These are phyloP conservation scores for Tripterygium wilfordii DNA, from an alignment of 177 flowering plant genomes.

Conservation along the genomic window DNA sequence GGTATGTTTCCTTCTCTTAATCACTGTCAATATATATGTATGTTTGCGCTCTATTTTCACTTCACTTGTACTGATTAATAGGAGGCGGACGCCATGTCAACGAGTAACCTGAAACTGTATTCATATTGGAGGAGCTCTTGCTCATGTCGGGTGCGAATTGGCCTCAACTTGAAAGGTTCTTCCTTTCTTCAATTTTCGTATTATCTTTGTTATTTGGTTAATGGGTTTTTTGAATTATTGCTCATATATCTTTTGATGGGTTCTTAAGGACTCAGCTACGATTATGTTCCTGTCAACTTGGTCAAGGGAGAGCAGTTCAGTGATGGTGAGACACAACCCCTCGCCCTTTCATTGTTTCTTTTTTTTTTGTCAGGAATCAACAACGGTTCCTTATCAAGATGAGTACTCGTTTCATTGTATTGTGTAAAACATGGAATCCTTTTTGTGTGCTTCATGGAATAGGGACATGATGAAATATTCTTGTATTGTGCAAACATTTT, in stretches of 20 bases:
- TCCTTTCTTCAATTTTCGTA: too few species aligned
- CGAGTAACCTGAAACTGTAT: slow-evolving; percentile 61
- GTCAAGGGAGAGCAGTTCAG: slow-evolving; percentile 66
- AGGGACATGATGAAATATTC: too few species aligned
- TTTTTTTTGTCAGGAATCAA: neutral
- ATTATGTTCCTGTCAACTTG: slow-evolving; percentile 70
- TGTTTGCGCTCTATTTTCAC: too few species aligned
- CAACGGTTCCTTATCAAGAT: too few species aligned
- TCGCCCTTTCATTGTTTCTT: neutral
- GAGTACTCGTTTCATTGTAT: too few species aligned
- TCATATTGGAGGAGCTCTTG: slow-evolving; percentile 79
- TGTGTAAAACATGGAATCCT: too few species aligned
- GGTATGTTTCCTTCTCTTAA: too few species aligned
- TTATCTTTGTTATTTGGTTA: neutral
- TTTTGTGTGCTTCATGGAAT: neutral
- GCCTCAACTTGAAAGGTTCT: slow-evolving; percentile 62
- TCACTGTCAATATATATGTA: too few species aligned
- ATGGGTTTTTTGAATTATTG: neutral
- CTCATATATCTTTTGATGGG: neutral
- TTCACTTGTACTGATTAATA: too few species aligned
- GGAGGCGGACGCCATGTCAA: too few species aligned
- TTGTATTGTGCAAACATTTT: too few species aligned
- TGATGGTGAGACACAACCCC: slow-evolving; percentile 38
- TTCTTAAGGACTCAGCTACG: slow-evolving; percentile 51
- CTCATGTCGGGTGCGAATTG: slow-evolving; percentile 68